phyloP scores from a whole-genome alignment of 805 yeast genomes.

The Saturnispora kantuleensis region DNA sequence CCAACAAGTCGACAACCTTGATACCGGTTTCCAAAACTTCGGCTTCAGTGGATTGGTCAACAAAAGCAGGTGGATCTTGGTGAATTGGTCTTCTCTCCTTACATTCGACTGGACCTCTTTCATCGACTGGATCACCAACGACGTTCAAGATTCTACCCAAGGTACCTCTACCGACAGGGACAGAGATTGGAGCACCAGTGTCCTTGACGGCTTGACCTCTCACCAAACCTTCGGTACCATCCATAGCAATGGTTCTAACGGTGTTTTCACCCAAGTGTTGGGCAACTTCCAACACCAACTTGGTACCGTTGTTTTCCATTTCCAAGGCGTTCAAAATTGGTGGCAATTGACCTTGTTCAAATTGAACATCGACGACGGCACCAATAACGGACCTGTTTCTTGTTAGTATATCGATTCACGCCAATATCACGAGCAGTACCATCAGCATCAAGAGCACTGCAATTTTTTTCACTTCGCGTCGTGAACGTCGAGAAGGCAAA shows the following conservation, averaged over 20 bases:
- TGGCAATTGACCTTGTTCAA: constrained; percentile 95
- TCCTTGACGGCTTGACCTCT: constrained; percentile 89
- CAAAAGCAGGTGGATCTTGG: constrained; percentile 94
- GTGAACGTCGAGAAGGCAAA: not conserved
- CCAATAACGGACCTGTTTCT: constrained; percentile 81
- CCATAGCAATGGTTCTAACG: constrained; percentile 99
- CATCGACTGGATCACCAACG: constrained; percentile 99
- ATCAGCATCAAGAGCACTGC: no score
- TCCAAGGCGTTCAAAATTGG: constrained; percentile 95
- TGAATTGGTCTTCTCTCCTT: constrained; percentile 95
- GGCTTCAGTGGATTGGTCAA: constrained; percentile 95
- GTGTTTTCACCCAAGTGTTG: constrained; percentile 99
- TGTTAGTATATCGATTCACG: constrained; percentile 17
- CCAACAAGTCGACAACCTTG: constrained; percentile 97
- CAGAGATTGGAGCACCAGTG: constrained; percentile 98
- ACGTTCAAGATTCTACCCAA: constrained; percentile 98
- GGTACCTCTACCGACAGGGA: constrained; percentile 99
- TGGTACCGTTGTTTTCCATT: constrained; percentile 59
- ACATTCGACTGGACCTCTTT: constrained; percentile 96
- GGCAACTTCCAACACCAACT: constrained; percentile 93
- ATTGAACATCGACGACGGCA: constrained; percentile 99
- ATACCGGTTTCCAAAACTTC: constrained; percentile 99
- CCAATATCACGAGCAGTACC: no score
- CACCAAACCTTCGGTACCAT: constrained; percentile 99
- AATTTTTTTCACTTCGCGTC: not conserved